These are phyloP conservation scores for Nemania sp. DNA, from an alignment of 2,329 filamentous ascomycete genomes.

Conservation along the genomic window DNA sequence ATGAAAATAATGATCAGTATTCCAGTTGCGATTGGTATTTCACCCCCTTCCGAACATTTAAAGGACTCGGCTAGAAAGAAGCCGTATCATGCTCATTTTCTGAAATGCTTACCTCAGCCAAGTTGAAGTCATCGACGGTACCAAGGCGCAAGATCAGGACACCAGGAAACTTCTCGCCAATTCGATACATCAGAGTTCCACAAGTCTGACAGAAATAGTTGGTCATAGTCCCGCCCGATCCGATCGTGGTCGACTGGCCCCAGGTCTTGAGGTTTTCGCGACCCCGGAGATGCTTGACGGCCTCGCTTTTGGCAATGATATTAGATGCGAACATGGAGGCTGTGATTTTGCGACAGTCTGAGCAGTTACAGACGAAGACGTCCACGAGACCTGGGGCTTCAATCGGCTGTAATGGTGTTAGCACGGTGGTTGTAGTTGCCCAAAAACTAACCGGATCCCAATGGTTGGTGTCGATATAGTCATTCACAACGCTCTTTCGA, in stretches of 20 bases:
- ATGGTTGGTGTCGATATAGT: too few relatives aligned
- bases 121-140: constrained; percentile 62
- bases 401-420: constrained; percentile 44
- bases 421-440: too few relatives aligned
- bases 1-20: background rate
- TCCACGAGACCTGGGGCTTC: constrained; percentile 49
- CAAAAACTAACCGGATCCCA: too few relatives aligned
- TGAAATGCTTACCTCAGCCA: constrained; percentile 49
- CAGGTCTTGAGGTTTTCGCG: constrained; percentile 52
- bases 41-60: background rate
- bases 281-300: constrained; percentile 55
- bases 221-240: constrained; percentile 55
- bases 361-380: constrained; percentile 63
- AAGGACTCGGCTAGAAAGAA: background rate
- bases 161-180: constrained; percentile 48
- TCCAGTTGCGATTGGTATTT: background rate
- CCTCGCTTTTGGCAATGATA: constrained; percentile 52
- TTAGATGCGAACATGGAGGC: constrained; percentile 65
- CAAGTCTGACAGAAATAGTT: constrained; percentile 65
- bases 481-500: too few relatives aligned
- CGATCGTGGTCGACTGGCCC: constrained; percentile 51
- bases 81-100: too few relatives aligned
- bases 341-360: constrained; percentile 64
- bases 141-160: constrained; percentile 57
- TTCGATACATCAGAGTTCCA: constrained; percentile 63